These are phyloP conservation scores for Diaporthe sp. DNA, from an alignment of 2,329 filamentous ascomycete genomes.

Conservation along the genomic window DNA sequence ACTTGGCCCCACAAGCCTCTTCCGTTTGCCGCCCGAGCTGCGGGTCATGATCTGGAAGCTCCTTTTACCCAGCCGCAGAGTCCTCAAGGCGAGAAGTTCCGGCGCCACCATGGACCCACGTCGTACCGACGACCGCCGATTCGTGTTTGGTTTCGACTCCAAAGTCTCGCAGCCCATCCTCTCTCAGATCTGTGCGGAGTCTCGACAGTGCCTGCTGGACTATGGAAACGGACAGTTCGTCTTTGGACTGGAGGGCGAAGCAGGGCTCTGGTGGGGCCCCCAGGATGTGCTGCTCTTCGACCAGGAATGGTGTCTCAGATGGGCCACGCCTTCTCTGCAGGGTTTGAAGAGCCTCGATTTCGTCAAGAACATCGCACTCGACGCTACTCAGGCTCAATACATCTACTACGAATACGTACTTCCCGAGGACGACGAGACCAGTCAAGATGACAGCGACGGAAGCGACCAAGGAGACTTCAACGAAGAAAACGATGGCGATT, in stretches of 20 bases:
- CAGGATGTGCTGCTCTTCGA: background rate
- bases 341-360: background rate
- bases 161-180: conserved; percentile 6
- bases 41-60: background rate
- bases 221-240: background rate
- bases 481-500: background rate
- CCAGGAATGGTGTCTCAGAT: background rate
- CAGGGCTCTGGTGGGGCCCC: background rate
- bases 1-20: background rate
- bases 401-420: background rate
- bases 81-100: background rate
- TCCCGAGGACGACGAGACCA: background rate
- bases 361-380: background rate
- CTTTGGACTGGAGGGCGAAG: background rate
- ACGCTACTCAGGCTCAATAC: background rate
- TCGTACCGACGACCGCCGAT: background rate
- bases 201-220: background rate
- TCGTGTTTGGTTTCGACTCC: background rate
- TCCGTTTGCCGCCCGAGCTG: background rate
- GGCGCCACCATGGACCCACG: background rate
- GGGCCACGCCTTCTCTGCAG: background rate
- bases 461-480: background rate
- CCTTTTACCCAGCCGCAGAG: background rate
- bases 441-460: background rate
- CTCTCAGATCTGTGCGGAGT: conserved; percentile 4